Base-by-base conservation (phyloP, 352 stramenopile genomes). In the Pythium grandisporangium region DNA sequence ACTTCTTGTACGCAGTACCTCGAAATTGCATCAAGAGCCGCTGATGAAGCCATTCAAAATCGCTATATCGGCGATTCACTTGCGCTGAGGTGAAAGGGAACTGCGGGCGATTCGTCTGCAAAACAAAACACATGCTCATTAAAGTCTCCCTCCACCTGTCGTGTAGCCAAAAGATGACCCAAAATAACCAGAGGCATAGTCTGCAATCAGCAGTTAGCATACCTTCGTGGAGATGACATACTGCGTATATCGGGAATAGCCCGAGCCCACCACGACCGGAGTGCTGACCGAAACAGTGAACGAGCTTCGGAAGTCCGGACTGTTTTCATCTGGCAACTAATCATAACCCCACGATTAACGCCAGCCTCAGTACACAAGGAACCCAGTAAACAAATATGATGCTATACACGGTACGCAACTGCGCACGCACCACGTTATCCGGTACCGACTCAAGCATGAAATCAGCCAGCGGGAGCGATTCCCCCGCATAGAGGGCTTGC, bases 1-100 rank as follows among this genome's bases (percentile, higher is more conserved):
- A 32, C 14, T 32, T 14, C 27, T 14, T 32, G 27, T 8, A 32
- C 21, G n/a, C 6, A 48, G 21, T 37, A 86, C 76, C 80, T 65
- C 73, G 76, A 63, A 87, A 94, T 27, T 80, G 61, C 48, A 76
- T 63, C 12, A 84, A 43, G 21, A 96, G 51, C 6, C 84, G 69
- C 42, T 89, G 58, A 24, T 95, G 84, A 6, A 95, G 67, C 84
- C 84, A 96, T 43, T 90, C 75, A 36, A 96, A 95, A 55, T 96
- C 84, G 42, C 76, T 93, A 51, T 92, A 96, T 11, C 84, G 70
- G 7, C 84, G 66, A 37, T 84, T 85, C 23, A 96, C 79, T 82
- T 90, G 76, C 21, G 70, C 74, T 6, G 63, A 60, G 10, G 60
- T 52, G 37, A 68, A 84, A 6, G 76, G 76, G 32, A 93, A 93